A percentile compares a stretch with the other conserved stretches of the same genome.
Evolutionary conservation across 148 eudicot species (phyloP).

Genomic region (Amaranthus palmeri): DNA sequence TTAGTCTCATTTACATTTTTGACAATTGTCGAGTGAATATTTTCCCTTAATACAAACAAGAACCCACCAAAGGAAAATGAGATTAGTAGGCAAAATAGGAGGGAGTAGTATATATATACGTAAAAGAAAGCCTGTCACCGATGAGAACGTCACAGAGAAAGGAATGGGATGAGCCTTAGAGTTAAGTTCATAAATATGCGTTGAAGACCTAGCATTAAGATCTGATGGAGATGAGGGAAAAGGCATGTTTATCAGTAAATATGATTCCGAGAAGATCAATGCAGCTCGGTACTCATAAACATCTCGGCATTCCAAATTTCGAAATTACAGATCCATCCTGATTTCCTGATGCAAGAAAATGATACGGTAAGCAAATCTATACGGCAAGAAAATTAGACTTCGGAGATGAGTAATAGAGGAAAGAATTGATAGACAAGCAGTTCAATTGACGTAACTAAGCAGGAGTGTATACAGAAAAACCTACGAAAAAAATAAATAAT

Average conservation of each 20-base stretch:
- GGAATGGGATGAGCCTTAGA: background rate
- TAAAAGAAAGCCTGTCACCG: conserved; percentile 28
- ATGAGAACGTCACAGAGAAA: conserved; percentile 9
- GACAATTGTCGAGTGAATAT: no score
- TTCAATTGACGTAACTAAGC: background rate
- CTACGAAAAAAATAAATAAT: no score
- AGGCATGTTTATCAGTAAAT: background rate
- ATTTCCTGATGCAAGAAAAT: background rate
- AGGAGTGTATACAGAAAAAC: background rate
- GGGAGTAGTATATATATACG: conserved; percentile 10
- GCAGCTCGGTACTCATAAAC: background rate
- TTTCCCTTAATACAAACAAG: no score
- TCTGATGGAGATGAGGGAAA: background rate
- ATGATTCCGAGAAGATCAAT: background rate
- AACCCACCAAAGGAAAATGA: no score
- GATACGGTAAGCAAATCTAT: no score
- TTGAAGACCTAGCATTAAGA: background rate
- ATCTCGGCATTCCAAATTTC: background rate
- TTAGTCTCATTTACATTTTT: no score
- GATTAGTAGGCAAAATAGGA: no score
- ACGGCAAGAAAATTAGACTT: background rate
- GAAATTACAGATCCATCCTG: conserved; percentile 11
- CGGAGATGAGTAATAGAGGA: background rate
- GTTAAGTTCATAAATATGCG: background rate
- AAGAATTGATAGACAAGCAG: background rate